Base-by-base conservation (phyloP, 345 rosid genomes). In the Ailanthus altissimus region DNA sequence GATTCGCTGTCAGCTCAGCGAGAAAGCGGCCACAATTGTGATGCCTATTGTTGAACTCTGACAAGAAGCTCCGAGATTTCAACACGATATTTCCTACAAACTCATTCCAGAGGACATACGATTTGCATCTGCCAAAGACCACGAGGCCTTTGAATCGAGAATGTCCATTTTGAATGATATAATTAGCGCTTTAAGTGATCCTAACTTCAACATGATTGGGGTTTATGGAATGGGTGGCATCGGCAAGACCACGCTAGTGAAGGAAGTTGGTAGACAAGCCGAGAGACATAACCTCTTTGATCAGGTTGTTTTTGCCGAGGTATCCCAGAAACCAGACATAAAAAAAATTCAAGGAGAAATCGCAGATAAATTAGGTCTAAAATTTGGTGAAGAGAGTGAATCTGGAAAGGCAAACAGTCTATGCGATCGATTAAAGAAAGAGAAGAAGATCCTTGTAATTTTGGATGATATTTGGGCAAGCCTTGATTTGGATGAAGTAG, bases 101-200 rank as follows among this genome's bases (percentile, higher is more conserved):
- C 1, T 3, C 38, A 32, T 32, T 32, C 38, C 38, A 32, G 38
- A 32, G 38, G 38, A 32, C 3, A 1, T 32, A 32, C 38, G 38
- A 3, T 1, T 32, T 32, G 3, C 38, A 32, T 32, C 38, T 32
- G 3, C 38, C 38, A 32, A 32, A 32, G 38, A 32, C 38, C 3
- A 32, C 3, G 38, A 32, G 38, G 38, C 38, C 38, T 32, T 79
- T 26, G 75, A 75, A 20, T 79, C 82, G 11, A 69, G 79, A 69
- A 54, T 47, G 36, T 18, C n/a, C 3, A 28, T 23, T 25, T 0
- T 79, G 57, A 32, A 42, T n/a, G 38, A 23, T 18, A 53, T 79
- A 32, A 6, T 74, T 70, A 25, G 6, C 32, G 70, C 75, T 20
- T 11, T 69, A 15, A 50, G 23, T 15, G 75, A 74, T 50, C 50